Conservation (phyloP, 2,329 filamentous ascomycete species). For the Ceratocystis alfenasii region DNA sequence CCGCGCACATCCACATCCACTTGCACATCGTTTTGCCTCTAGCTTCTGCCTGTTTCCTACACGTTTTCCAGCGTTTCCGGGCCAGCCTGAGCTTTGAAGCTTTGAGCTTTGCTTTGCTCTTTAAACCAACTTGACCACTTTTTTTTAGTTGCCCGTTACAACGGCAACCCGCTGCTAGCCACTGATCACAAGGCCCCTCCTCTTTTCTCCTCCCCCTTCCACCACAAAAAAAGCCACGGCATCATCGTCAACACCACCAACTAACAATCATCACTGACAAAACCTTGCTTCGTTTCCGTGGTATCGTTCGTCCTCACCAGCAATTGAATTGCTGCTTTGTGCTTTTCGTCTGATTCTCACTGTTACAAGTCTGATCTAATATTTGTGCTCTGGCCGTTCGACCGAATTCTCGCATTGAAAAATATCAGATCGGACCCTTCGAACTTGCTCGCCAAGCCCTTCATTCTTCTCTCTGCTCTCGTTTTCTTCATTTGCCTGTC, state of each 20-base stretch:
- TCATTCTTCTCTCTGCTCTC: neutral
- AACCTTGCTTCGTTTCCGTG: neutral
- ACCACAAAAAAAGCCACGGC: conserved; percentile 5
- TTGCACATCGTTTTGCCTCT: neutral
- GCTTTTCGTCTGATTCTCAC: conserved; percentile 13
- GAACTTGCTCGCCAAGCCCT: conserved; percentile 13
- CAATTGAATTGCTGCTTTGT: conserved; percentile 18
- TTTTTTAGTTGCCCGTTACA: conserved; percentile 3
- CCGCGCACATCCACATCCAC: too few species aligned
- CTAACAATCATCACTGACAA: neutral
- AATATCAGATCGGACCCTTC: conserved; percentile 20
- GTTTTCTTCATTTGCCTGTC: conserved; percentile 12
- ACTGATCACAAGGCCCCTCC: conserved; percentile 3
- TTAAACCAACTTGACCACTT: neutral
- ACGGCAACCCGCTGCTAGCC: conserved; percentile 5
- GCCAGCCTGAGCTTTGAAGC: neutral
- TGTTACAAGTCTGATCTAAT: conserved; percentile 4
- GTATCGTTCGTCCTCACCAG: neutral
- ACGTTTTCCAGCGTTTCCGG: neutral
- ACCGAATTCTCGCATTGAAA: conserved; percentile 22
- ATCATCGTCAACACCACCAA: neutral
- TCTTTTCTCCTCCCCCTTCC: neutral
- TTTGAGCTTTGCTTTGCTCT: neutral
- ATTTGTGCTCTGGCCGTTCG: conserved; percentile 14
- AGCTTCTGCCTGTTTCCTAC: neutral